Evolutionary conservation across 371 early-diverging fungal species (phyloP).

Genomic region (Syncephalis fuscata): DNA sequence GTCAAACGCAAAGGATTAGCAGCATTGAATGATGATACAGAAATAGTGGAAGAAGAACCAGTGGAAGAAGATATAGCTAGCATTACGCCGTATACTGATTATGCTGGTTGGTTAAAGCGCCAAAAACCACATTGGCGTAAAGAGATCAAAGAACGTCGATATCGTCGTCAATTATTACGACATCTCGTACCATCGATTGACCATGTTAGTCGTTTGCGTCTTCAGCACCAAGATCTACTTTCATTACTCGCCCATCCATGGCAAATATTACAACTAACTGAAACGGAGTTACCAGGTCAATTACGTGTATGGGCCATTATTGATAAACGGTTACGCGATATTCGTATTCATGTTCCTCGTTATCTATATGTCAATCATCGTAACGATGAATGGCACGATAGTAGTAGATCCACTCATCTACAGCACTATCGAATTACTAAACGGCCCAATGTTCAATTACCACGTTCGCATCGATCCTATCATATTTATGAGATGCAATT

Average conservation of each 20-base stretch:
- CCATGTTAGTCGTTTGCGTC: no score
- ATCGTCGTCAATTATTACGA: conserved; percentile 9
- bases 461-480: conserved; percentile 11
- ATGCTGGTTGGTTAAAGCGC: conserved; percentile 39
- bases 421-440: background rate
- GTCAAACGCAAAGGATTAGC: background rate
- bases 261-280: conserved; percentile 74
- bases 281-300: conserved; percentile 70
- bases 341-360: conserved; percentile 65
- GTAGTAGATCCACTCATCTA: conserved; percentile 2
- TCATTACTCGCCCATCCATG: conserved; percentile 36
- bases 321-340: conserved; percentile 41
- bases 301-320: conserved; percentile 70
- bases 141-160: conserved; percentile 27
- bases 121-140: conserved; percentile 58
- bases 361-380: conserved; percentile 71
- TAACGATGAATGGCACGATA: conserved; percentile 23
- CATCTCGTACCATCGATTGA: no score
- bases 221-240: conserved; percentile 8
- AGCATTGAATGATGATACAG: conserved; percentile 2
- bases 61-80: no score
- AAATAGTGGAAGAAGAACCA: background rate
- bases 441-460: conserved; percentile 11
- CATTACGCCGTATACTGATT: conserved; percentile 17
- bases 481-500: conserved; percentile 67